Percentiles rank a stretch among this genome's conserved stretches.
Evolutionary conservation across 208 protist species (phyloP).

Genomic region (Leishmania mexicana): DNA sequence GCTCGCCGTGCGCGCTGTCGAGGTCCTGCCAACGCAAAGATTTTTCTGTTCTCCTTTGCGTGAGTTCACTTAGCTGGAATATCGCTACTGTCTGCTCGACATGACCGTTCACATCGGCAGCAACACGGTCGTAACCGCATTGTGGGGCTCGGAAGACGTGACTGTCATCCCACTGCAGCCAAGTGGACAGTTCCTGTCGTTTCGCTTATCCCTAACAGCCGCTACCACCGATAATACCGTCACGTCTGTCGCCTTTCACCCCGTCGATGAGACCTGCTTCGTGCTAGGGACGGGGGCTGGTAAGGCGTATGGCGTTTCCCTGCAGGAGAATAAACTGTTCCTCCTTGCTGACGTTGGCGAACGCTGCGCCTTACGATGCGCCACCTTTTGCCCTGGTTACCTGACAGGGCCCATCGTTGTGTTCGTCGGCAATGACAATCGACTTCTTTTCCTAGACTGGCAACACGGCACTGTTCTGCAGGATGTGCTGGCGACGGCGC

Average conservation of each 20-base stretch:
- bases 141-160: conserved; percentile 15
- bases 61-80: not conserved
- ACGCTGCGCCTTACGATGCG: conserved; percentile 20
- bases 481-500: conserved; percentile 18
- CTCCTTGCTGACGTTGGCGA: conserved; percentile 32
- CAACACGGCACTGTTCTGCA: conserved; percentile 39
- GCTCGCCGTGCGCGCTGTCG: not conserved
- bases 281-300: conserved; percentile 42
- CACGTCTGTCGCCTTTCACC: conserved; percentile 34
- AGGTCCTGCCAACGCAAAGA: not conserved
- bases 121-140: conserved; percentile 20
- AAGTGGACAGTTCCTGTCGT: conserved; percentile 16
- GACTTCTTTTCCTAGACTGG: conserved; percentile 52
- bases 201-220: conserved; percentile 1
- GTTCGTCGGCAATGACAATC: conserved; percentile 23
- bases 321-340: conserved; percentile 54
- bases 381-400: conserved; percentile 39
- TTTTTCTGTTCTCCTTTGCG: not conserved
- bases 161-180: conserved; percentile 5
- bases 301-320: conserved; percentile 40
- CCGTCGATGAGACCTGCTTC: conserved; percentile 32
- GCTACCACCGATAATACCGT: not conserved
- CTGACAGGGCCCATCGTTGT: conserved; percentile 35
- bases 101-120: conserved; percentile 28
- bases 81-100: not conserved